Evolutionary conservation across 345 rosid species (phyloP).

Genomic region (Sapria himalayana): DNA sequence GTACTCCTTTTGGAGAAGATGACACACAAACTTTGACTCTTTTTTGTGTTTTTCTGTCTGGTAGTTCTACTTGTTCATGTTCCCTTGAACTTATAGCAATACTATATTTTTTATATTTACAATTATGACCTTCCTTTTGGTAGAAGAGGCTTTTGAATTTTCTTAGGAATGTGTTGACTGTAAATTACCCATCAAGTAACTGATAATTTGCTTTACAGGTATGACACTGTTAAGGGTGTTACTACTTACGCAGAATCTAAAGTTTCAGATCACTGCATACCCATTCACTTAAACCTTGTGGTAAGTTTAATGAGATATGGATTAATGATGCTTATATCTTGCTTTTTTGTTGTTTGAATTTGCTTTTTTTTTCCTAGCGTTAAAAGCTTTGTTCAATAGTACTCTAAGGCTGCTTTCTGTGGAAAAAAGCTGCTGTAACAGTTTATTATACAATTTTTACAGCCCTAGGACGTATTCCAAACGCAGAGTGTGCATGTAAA

Average conservation of each 20-base stretch:
- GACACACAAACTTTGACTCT: too few relatives aligned
- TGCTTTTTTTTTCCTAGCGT: neutral
- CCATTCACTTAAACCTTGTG: constrained; percentile 90
- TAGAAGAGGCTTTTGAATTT: neutral
- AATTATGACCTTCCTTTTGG: too few relatives aligned
- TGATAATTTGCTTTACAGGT: constrained; percentile 25
- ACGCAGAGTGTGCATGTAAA: too few relatives aligned
- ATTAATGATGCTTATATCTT: neutral
- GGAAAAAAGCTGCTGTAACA: neutral
- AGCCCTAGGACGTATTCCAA: too few relatives aligned
- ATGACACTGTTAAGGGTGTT: constrained; percentile 37
- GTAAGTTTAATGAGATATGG: constrained; percentile 16
- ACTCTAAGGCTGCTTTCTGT: too few relatives aligned
- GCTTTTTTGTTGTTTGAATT: neutral
- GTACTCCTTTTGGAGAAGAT: too few relatives aligned
- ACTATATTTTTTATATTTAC: neutral
- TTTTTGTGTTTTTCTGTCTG: neutral
- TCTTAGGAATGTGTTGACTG: neutral
- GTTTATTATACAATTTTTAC: neutral
- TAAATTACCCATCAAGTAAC: neutral
- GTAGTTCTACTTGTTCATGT: neutral
- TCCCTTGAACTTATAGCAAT: neutral
- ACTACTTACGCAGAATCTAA: constrained; percentile 18
- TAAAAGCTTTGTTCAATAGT: neutral
- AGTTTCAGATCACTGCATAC: constrained; percentile 42